Percentiles rank a stretch among this genome's conserved stretches.
Conservation (phyloP, 352 stramenopile species). For the Globisporangium megalacanthum region DNA sequence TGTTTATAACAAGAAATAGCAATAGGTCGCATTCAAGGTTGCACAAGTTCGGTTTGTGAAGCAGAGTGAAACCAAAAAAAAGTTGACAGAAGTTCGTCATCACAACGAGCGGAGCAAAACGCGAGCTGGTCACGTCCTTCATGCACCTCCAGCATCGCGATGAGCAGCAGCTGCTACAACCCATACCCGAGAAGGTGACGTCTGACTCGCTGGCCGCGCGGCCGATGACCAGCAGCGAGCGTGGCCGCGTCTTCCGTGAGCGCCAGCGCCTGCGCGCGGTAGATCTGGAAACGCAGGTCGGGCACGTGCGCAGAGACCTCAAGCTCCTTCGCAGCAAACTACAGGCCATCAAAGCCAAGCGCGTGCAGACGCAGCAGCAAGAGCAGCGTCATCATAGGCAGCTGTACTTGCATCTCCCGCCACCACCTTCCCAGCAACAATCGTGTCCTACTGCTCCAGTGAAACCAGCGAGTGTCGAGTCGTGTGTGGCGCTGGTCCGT, state of each 20-base stretch:
- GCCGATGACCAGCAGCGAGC: conserved; percentile 15
- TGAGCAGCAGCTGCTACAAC: too few species aligned
- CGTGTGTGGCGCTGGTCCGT: background rate
- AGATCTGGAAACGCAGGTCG: background rate
- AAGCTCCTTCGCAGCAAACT: background rate
- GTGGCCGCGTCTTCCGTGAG: conserved; percentile 13
- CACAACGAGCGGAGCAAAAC: too few species aligned
- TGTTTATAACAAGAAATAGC: too few species aligned
- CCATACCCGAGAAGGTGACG: too few species aligned
- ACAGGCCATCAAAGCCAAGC: background rate
- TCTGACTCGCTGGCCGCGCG: background rate
- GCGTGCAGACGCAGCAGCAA: background rate
- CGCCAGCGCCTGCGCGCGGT: conserved; percentile 1
- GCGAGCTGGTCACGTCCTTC: too few species aligned
- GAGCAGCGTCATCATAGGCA: too few species aligned
- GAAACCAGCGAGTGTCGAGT: background rate
- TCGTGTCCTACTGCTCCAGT: background rate
- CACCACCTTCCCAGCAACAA: background rate
- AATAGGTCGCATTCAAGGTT: too few species aligned
- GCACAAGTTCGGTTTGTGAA: too few species aligned
- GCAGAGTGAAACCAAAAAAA: too few species aligned
- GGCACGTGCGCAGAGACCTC: background rate
- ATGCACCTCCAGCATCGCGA: too few species aligned
- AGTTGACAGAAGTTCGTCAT: too few species aligned
- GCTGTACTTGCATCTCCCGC: too few species aligned